Conservation (phyloP, 345 rosid genomes). For the Melaleuca alternifolia region DNA sequence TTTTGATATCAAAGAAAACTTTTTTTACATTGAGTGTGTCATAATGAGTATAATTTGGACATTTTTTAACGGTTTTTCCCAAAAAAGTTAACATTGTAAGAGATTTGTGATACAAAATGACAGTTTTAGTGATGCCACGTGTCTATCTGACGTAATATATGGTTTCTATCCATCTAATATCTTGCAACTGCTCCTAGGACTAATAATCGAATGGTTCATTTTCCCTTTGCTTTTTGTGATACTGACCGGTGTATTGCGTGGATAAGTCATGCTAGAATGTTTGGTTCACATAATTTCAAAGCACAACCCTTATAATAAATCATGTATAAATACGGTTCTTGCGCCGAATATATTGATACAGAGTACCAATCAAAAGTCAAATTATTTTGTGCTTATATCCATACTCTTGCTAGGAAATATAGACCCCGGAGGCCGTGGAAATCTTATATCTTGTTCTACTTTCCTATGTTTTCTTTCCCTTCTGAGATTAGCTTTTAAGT, state of each 20-base stretch:
- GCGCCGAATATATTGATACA: neutral
- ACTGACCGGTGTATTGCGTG: neutral
- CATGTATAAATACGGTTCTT: too few species aligned
- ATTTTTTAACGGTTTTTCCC: too few species aligned
- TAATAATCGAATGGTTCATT: neutral
- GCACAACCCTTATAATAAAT: neutral
- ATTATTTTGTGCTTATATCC: neutral
- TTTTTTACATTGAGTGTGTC: too few species aligned
- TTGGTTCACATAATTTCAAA: neutral
- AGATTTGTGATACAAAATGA: too few species aligned
- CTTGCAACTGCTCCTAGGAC: neutral
- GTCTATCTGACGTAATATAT: neutral
- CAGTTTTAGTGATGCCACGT: too few species aligned
- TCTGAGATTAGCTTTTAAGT: too few species aligned
- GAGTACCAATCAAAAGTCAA: neutral
- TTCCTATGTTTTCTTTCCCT: neutral
- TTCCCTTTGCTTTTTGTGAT: neutral
- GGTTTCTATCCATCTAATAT: neutral
- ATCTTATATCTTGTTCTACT: neutral
- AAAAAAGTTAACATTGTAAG: too few species aligned
- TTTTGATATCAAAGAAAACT: too few species aligned
- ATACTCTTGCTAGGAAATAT: too few species aligned
- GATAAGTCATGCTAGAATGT: neutral
- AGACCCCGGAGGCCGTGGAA: too few species aligned
- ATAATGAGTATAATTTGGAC: too few species aligned